These are phyloP conservation scores for Pyropia yezoensis DNA, from an alignment of 23 red algal species.

Conservation along the genomic window DNA sequence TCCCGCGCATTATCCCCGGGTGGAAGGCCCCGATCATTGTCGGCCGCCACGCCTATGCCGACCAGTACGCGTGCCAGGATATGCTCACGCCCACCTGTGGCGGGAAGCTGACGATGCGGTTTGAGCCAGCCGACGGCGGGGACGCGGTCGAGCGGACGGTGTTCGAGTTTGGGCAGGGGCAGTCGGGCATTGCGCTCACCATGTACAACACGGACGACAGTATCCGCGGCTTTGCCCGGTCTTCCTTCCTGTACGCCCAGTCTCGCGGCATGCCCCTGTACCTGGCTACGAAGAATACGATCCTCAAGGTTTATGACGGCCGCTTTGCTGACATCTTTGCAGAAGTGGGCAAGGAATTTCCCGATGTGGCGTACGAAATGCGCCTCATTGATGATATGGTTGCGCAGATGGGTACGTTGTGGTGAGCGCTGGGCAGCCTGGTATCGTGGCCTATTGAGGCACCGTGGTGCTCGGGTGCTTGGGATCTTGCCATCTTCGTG, in stretches of 20 bases:
- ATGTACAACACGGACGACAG: conserved; percentile 91
- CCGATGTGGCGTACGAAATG: conserved; percentile 58
- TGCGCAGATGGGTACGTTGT: conserved; percentile 39
- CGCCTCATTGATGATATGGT: conserved; percentile 95
- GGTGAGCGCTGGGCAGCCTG: too few relatives aligned
- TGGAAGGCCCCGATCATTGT: conserved; percentile 89
- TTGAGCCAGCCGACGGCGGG: conserved; percentile 21
- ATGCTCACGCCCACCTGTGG: conserved; percentile 22
- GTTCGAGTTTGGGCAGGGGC: conserved; percentile 17
- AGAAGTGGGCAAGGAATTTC: conserved; percentile 29
- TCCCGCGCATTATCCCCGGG: conserved; percentile 63
- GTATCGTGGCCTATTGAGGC: too few relatives aligned
- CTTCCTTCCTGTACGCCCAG: conserved; percentile 64
- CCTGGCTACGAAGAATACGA: conserved; percentile 86
- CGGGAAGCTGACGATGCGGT: conserved; percentile 39
- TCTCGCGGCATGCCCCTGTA: conserved; percentile 63
- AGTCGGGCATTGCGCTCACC: conserved; percentile 64
- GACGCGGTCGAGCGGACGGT: conserved; percentile 37
- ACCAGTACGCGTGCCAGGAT: conserved; percentile 75
- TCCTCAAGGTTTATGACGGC: conserved; percentile 88
- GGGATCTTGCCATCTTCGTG: too few relatives aligned
- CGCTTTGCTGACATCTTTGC: conserved; percentile 59
- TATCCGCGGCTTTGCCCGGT: conserved; percentile 70
- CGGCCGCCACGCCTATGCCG: conserved; percentile 73
- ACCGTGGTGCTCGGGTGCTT: too few relatives aligned